Percentiles rank a stretch among this genome's conserved stretches.
Evolutionary conservation across 768 basidiomycete species (phyloP).

Genomic region (Boletellus emodensis): DNA sequence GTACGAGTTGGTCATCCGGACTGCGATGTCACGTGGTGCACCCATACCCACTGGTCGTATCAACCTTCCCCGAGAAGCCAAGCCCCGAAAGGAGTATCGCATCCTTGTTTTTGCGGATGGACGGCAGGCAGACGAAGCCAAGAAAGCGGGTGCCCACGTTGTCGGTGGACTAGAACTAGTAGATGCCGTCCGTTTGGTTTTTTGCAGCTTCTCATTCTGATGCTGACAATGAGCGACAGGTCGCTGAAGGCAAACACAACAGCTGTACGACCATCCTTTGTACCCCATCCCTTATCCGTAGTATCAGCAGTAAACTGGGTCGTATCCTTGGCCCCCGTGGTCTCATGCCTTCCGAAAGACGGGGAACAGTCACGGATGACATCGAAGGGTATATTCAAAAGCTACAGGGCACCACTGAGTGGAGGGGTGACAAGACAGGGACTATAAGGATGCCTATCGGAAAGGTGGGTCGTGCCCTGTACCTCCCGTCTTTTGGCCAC

Average conservation of each 20-base stretch:
- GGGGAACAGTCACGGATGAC: constrained; percentile 93
- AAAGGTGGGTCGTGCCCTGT: constrained; percentile 44
- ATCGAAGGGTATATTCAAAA: constrained; percentile 75
- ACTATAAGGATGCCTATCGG: constrained; percentile 81
- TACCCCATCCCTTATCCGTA: constrained; percentile 70
- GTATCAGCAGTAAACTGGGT: constrained; percentile 78
- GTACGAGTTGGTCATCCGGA: constrained; percentile 79
- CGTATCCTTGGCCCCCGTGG: constrained; percentile 84
- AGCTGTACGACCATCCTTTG: constrained; percentile 80
- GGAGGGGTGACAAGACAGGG: constrained; percentile 88
- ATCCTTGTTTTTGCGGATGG: constrained; percentile 95
- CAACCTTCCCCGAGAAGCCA: constrained; percentile 77
- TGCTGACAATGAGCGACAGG: constrained; percentile 36
- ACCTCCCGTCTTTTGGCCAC: not conserved
- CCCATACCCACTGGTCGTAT: constrained; percentile 89
- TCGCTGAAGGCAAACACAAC: constrained; percentile 66
- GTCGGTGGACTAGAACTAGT: constrained; percentile 90
- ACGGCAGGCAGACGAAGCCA: constrained; percentile 75
- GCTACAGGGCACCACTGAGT: constrained; percentile 81
- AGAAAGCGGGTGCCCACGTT: constrained; percentile 80
- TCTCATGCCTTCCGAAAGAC: constrained; percentile 90
- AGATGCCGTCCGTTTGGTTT: constrained; percentile 60
- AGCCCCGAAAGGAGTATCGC: constrained; percentile 62
- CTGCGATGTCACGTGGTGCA: constrained; percentile 71
- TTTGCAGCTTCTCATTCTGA: not conserved